Evolutionary conservation across 768 basidiomycete genomes (phyloP).

Genomic region (Auricularia heimuer): DNA sequence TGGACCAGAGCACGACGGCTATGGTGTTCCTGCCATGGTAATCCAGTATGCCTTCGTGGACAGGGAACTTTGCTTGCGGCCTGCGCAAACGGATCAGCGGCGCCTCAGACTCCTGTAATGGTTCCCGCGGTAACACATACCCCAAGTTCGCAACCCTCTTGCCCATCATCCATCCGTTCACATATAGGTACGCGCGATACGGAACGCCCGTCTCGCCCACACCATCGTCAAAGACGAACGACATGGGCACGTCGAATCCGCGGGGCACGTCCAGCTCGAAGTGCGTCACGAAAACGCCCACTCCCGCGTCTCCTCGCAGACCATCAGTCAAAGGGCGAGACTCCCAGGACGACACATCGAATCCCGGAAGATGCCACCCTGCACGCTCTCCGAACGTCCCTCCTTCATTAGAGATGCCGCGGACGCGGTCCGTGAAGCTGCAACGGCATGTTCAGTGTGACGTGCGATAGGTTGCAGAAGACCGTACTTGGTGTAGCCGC

Average conservation of each 20-base stretch:
- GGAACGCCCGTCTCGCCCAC: slow-evolving; percentile 37
- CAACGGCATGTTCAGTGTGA: not conserved
- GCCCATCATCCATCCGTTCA: slow-evolving; percentile 89
- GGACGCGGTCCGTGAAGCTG: slow-evolving; percentile 65
- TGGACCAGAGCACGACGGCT: slow-evolving; percentile 59
- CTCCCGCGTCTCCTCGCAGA: slow-evolving; percentile 51
- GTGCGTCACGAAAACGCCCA: slow-evolving; percentile 74
- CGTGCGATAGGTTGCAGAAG: not conserved
- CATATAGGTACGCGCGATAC: slow-evolving; percentile 64
- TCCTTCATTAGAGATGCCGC: slow-evolving; percentile 64
- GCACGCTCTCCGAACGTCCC: slow-evolving; percentile 60
- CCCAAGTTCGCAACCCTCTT: slow-evolving; percentile 66
- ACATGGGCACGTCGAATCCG: slow-evolving; percentile 57
- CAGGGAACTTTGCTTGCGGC: slow-evolving; percentile 74
- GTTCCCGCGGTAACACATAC: slow-evolving; percentile 24
- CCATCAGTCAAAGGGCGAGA: slow-evolving; percentile 47
- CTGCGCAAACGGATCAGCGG: slow-evolving; percentile 23
- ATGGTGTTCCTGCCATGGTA: slow-evolving; percentile 52
- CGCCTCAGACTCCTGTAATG: slow-evolving; percentile 12
- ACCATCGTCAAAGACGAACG: slow-evolving; percentile 55
- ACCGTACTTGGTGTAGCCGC: slow-evolving; percentile 54
- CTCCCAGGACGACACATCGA: slow-evolving; percentile 41
- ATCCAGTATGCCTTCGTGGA: slow-evolving; percentile 71
- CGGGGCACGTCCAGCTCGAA: slow-evolving; percentile 52
- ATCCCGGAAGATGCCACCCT: slow-evolving; percentile 70